Evolutionary conservation across 2,329 filamentous ascomycete species (phyloP), one percentile per base, ranked within the genome.

Genomic region (Penicillium sp.): DNA sequence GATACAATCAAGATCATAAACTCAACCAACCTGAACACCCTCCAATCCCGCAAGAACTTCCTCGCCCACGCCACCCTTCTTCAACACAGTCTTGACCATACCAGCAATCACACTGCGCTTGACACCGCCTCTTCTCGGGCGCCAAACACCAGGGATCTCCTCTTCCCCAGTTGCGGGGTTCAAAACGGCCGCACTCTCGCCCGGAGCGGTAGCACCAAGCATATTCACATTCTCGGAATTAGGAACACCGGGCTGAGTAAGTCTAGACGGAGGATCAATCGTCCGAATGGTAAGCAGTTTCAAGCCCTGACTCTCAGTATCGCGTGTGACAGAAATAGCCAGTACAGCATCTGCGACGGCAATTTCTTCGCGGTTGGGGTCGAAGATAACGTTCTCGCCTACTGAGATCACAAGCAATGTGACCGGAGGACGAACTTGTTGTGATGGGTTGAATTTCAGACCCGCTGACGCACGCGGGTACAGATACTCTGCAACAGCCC

Each of bases 391-490:
- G 72, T 95, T 98, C 57, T 89, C 82, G 56, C 89, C 90, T 0
- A 96, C 88, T 3, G 90, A 86, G 74, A 96, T 89, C 55, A 98
- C 91, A 11, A 99, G 87, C 21, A 99, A 83, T 3, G 93, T 97
- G 55, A 99, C 85, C 0, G 95, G 92, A 4, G 95, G 95, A 49
- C 88, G 84, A 31, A 80, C 71, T 46, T 71, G 66, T 42, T 70
- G 62, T 19, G 71, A 65, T 22, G 67, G 60, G 4, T 57, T 42
- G 4, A 24, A 22, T 26, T 22, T 39, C n/a, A 27, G 4, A 6
- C 27, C 33, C 13, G 47, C 27, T 3, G 55, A 55, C 26, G 63
- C 52, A 35, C 82, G 82, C 1, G 87, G 84, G 77, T 96, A 99
- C 29, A 99, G 79, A 56, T 87, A 87, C 19, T 86, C 82, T 1